Percentiles rank a stretch among this genome's conserved stretches.
Evolutionary conservation across 2,329 filamentous ascomycete species (phyloP).

Genomic region (Xylaria hypoxylon): DNA sequence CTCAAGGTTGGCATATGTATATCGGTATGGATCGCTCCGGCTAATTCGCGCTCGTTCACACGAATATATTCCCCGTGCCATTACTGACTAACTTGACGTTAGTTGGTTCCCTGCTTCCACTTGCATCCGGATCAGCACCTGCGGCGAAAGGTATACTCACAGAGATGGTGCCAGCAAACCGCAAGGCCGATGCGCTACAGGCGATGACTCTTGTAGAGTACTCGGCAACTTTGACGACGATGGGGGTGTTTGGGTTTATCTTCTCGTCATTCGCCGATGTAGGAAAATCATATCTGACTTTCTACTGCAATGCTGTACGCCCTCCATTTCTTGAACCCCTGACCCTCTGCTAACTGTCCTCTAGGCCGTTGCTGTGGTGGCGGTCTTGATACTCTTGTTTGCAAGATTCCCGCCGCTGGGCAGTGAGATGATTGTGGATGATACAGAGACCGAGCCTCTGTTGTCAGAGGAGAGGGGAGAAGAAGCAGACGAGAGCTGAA

Average conservation of each 20-base stretch:
- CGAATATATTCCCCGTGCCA: not conserved
- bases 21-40: slow-evolving; percentile 36
- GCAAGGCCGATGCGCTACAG: slow-evolving; percentile 43
- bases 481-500: not conserved
- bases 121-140: slow-evolving; percentile 45
- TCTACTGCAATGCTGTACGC: slow-evolving; percentile 46
- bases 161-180: slow-evolving; percentile 44
- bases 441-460: slow-evolving; percentile 22
- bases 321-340: not conserved
- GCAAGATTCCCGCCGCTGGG: slow-evolving; percentile 41
- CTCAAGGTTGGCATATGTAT: slow-evolving; percentile 45
- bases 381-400: slow-evolving; percentile 40
- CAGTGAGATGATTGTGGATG: slow-evolving; percentile 38
- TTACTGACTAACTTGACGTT: slow-evolving; percentile 4
- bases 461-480: not conserved
- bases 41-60: too few species aligned
- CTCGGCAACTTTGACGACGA: slow-evolving; percentile 40
- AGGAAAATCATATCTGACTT: slow-evolving; percentile 44
- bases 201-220: slow-evolving; percentile 46
- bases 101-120: slow-evolving; percentile 44
- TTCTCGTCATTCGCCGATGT: slow-evolving; percentile 43
- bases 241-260: slow-evolving; percentile 45
- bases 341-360: slow-evolving; percentile 1
- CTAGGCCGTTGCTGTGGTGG: slow-evolving; percentile 43
- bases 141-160: slow-evolving; percentile 45